Evolutionary conservation across 176 grass and related monocot species (phyloP), one percentile per base, ranked within the genome.

Genomic region (Carex kokanica): DNA sequence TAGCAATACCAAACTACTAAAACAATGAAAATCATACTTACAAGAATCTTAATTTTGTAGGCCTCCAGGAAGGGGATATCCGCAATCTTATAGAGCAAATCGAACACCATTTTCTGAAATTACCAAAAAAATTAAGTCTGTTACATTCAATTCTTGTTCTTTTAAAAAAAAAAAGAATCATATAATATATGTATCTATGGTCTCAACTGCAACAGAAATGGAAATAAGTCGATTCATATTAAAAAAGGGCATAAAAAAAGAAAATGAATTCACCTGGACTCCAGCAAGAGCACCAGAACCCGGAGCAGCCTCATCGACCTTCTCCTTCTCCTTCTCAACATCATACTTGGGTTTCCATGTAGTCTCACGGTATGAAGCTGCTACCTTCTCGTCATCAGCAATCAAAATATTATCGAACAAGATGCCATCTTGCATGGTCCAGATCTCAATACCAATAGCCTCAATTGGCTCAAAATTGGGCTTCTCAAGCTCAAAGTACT

Each of bases 391-490:
- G 53, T 95, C 91, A 82, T 90, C 86, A 8, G 87, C 72, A 60
- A 99, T 99, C 66, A 99, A 86, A 83, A 99, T 90, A 24, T 95
- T 95, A 85, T 93, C 93, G 64, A 99, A 99, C 78, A 99, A 69
- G 81, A 99, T 90, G 21, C 96, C 96, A 69, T 99, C 96, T 69
- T 99, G 96, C 96, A 99, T 96, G 2, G 96, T 99, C 96, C 93
- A 99, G 88, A 99, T 99, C 93, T 99, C 96, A 56, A 99, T 95
- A 43, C 96, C 96, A 80, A 95, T 88, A 74, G 96, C 93, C 20
- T 75, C 83, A 78, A 99, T 99, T 8, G 91, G 78, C 86, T 95
- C 96, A 38, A 86, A 95, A 54, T 93, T 85, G 55, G 96, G 96
- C 36, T 63, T 92, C 36, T 91, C 89, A 41, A 99, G 91, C 78